Evolutionary conservation across 495 filamentous ascomycete species (phyloP), one percentile per base, ranked within the genome.

Genomic region (Trichoderma asperelloides): DNA sequence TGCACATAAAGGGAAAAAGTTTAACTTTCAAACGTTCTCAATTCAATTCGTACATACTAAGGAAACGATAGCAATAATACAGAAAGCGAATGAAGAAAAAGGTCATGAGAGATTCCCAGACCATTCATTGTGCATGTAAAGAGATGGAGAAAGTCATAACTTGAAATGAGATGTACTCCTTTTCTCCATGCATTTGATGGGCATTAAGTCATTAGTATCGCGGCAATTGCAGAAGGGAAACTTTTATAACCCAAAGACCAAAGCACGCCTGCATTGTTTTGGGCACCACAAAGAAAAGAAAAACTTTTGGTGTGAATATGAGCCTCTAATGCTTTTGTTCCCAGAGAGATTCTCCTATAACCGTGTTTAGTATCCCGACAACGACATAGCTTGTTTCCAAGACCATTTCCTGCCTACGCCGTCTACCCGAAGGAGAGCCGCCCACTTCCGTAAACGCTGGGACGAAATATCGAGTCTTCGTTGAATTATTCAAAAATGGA

Each of bases 191-290:
- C 55, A 21, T 51, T 51, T 9, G 47, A 21, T 60, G 7, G 55
- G 25, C 55, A 60, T 60, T 60, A 60, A 30, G 55, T 60, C 55
- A 60, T 60, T 60, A 60, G 12, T 28, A 37, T 60, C 12, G 55
- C 55, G 55, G 55, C 9, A 23, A 60, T 60, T 5, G 23, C 25
- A 27, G 4, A 25, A 60, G 27, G 28, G 11, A 30, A 18, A 11
- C 55, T 60, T 60, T 60, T 18, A 60, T 60, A 30, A 30, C 9
- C 55, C 55, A 23, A 30, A 30, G 27, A 25, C 25, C 27, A 60
- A 4, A 11, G 9, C 55, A 60, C 33, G 33, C 33, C 33, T 27
- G 55, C 25, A 33, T 23, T 23, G 47, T 25, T 21, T 60, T 30
- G 55, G 25, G 55, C n/a, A 18, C 11, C 55, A 30, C 55, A 28